These are phyloP conservation scores for Aspergillus udagawae DNA, from an alignment of 2,329 filamentous ascomycete genomes.

Conservation along the genomic window DNA sequence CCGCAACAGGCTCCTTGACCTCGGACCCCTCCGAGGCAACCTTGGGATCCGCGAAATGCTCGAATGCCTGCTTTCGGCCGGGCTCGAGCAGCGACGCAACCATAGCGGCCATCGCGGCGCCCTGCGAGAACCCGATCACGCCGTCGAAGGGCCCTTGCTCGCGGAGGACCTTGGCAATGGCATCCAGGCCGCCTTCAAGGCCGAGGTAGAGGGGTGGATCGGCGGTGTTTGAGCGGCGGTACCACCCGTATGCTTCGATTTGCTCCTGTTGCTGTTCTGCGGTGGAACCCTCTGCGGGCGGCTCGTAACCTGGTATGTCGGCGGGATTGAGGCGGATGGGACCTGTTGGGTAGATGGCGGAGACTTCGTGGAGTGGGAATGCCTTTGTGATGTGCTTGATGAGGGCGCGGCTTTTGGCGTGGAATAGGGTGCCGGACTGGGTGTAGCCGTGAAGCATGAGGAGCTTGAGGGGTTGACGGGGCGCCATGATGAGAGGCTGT, in stretches of 20 bases:
- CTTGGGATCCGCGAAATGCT: constrained; percentile 28
- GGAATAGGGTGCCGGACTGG: constrained; percentile 81
- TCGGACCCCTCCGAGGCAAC: constrained; percentile 13
- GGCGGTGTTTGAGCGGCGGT: constrained; percentile 60
- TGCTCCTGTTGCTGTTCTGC: constrained; percentile 24
- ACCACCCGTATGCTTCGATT: constrained; percentile 79
- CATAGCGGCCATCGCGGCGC: constrained; percentile 67
- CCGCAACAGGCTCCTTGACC: constrained; percentile 24
- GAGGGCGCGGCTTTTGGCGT: constrained; percentile 80
- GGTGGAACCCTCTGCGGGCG: constrained; percentile 32
- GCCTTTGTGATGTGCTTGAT: constrained; percentile 74
- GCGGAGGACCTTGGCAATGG: constrained; percentile 59
- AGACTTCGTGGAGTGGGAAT: constrained; percentile 59
- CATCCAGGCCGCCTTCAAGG: constrained; percentile 63
- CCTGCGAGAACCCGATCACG: constrained; percentile 79
- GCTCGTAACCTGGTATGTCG: constrained; percentile 67
- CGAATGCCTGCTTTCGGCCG: constrained; percentile 46
- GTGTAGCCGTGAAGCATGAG: constrained; percentile 86
- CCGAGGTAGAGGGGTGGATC: constrained; percentile 62
- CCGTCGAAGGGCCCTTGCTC: constrained; percentile 69
- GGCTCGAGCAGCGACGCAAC: constrained; percentile 68
- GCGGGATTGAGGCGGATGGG: constrained; percentile 59
- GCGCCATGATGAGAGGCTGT: neutral
- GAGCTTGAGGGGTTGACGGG: constrained; percentile 52
- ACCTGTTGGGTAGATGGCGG: constrained; percentile 65